phyloP scores from a whole-genome alignment of 495 filamentous ascomycete genomes.

The Daldinia concentrica region DNA sequence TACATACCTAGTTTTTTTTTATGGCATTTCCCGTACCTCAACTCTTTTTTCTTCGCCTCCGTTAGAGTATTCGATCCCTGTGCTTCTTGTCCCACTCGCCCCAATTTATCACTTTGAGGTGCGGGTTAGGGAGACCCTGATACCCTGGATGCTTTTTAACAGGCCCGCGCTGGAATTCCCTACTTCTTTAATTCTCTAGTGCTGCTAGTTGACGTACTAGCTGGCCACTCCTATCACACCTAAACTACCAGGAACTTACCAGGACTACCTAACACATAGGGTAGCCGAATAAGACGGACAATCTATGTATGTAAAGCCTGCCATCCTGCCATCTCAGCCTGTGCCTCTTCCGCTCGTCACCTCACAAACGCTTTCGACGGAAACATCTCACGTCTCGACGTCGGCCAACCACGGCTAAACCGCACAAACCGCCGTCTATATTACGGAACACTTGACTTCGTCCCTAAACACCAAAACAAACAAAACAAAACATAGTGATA shows the following conservation, averaged over 20 bases:
- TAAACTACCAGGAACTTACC: conserved; percentile 21
- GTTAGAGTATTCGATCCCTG: conserved; percentile 39
- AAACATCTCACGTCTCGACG: conserved; percentile 37
- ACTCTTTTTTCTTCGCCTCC: conserved; percentile 32
- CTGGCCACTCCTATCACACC: conserved; percentile 41
- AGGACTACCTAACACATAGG: conserved; percentile 10
- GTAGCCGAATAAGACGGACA: conserved; percentile 16
- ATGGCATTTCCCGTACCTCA: conserved; percentile 38
- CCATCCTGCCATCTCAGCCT: conserved; percentile 25
- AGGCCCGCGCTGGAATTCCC: conserved; percentile 33
- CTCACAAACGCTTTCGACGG: conserved; percentile 16
- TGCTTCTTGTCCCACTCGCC: conserved; percentile 42
- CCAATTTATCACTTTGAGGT: conserved; percentile 40
- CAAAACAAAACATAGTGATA: conserved; percentile 2
- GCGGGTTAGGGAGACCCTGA: conserved; percentile 40
- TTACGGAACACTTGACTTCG: neutral
- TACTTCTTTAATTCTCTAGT: conserved; percentile 31
- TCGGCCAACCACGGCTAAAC: conserved; percentile 13
- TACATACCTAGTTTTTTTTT: conserved; percentile 30
- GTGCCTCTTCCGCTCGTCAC: conserved; percentile 30
- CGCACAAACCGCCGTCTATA: conserved; percentile 10
- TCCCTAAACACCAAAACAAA: conserved; percentile 6
- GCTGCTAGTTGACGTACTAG: conserved; percentile 45
- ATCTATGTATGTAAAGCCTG: conserved; percentile 40
- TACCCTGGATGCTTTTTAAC: conserved; percentile 36